phyloP scores from a whole-genome alignment of 306 rosid genomes.

The Quillaja saponaria region DNA sequence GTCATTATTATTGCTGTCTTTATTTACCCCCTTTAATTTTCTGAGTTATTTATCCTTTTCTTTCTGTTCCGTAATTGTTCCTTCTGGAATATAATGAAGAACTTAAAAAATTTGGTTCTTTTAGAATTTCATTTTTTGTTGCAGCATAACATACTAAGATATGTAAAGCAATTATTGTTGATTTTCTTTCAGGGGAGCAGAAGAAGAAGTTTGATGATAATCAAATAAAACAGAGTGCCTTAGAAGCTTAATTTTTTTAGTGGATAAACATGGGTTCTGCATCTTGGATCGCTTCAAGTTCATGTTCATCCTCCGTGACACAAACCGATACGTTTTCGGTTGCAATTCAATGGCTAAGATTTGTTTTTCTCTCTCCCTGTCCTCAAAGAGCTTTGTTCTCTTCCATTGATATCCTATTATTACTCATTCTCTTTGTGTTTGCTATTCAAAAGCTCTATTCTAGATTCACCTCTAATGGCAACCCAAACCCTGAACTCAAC shows the following conservation, averaged over 20 bases:
- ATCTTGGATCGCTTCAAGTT: slow-evolving; percentile 54
- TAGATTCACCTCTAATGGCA: slow-evolving; percentile 40
- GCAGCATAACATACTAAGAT: no score
- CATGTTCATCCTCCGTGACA: slow-evolving; percentile 51
- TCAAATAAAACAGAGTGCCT: not conserved
- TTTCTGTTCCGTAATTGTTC: not conserved
- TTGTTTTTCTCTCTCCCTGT: slow-evolving; percentile 78
- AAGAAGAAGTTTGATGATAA: not conserved
- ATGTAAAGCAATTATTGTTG: no score
- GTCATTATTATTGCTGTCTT: no score
- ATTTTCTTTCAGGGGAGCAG: slow-evolving; percentile 25
- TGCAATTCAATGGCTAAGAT: slow-evolving; percentile 60
- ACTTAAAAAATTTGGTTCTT: no score
- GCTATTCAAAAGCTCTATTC: slow-evolving; percentile 56
- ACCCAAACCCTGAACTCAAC: slow-evolving; percentile 40
- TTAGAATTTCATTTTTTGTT: no score
- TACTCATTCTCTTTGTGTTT: slow-evolving; percentile 49
- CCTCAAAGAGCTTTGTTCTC: slow-evolving; percentile 78
- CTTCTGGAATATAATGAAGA: not conserved
- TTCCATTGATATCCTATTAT: slow-evolving; percentile 46
- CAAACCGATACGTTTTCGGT: slow-evolving; percentile 43
- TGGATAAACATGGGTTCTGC: slow-evolving; percentile 42
- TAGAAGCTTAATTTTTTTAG: not conserved
- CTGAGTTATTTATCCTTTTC: no score
- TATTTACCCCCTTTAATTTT: not conserved